Evolutionary conservation across 441 rosid genomes (phyloP).

Genomic region (Dalechampia spathulata): DNA sequence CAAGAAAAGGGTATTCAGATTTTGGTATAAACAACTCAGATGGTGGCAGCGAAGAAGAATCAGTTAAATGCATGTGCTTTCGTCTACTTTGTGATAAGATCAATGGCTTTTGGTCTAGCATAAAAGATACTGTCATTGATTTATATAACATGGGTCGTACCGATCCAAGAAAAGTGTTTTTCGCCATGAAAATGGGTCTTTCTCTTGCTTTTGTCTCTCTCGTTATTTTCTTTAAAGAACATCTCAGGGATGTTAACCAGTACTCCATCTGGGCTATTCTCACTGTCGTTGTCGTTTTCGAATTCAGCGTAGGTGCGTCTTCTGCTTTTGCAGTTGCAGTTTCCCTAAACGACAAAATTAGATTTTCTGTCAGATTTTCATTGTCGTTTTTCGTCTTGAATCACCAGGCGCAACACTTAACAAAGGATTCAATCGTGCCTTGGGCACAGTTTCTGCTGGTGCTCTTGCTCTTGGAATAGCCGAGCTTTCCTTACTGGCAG

Average conservation of each 20-base stretch:
- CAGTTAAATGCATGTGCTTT: constrained; percentile 33
- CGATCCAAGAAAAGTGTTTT: constrained; percentile 64
- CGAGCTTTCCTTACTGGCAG: constrained; percentile 43
- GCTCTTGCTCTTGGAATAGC: constrained; percentile 81
- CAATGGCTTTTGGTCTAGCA: constrained; percentile 25
- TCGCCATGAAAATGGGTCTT: constrained; percentile 72
- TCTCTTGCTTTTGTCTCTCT: constrained; percentile 56
- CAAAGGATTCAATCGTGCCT: constrained; percentile 83
- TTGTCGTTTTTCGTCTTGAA: background rate
- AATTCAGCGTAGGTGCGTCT: constrained; percentile 59
- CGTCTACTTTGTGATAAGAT: constrained; percentile 39
- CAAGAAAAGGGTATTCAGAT: constrained; percentile 41
- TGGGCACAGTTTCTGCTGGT: constrained; percentile 84
- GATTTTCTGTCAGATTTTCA: background rate
- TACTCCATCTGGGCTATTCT: constrained; percentile 91
- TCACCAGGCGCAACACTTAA: constrained; percentile 40
- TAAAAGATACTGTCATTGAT: constrained; percentile 18
- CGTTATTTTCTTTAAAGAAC: constrained; percentile 58
- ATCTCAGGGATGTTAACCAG: constrained; percentile 40
- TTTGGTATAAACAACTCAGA: constrained; percentile 38
- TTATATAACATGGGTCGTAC: constrained; percentile 72
- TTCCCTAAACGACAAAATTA: no score
- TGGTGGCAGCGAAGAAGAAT: constrained; percentile 21
- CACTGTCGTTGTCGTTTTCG: constrained; percentile 86
- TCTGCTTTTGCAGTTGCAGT: background rate